Base-by-base conservation (phyloP, 805 yeast genomes). In the Kluyveromyces starmeri region DNA sequence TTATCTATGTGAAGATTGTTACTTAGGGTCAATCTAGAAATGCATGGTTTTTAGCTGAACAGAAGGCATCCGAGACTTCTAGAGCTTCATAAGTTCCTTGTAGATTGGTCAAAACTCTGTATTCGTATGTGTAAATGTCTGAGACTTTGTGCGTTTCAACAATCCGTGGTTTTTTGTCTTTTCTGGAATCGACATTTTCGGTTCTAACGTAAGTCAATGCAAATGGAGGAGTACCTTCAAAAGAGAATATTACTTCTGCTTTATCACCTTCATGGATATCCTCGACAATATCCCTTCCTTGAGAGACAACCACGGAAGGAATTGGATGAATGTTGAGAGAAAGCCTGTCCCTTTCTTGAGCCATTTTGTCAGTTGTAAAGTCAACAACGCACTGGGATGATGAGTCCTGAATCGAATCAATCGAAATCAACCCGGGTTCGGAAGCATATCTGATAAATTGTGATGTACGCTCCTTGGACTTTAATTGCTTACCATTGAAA, bases 51-150 rank as follows among this genome's bases (percentile, higher is more conserved):
- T 67, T 62, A 10, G 69, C 68, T 34, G 55, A 61, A 66, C 99
- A 92, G 58, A 64, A 81, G 7, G 83, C 80, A 61, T 92, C 99
- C 28, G 74, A 73, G n/a, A 92, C 75, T 51, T 80, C 86, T 28
- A 85, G 71, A 5, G 96, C 96, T 58, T 88, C 95, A 52, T 92
- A 92, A 3, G 84, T 80, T 29, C 99, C 99, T 55, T 88, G 96
- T 44, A 84, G 62, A 45, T 83, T 81, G 2, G 95, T 89, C 50
- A 69, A 63, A 6, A 83, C 78, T 35, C 75, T 69, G 53, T 84
- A 76, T 47, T 78, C 83, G 49, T 75, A 62, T 2, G 72, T 79
- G 59, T 72, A 63, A 28, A 92, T 83, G 43, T 80, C 78, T 15
- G 67, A 51, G 18, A 75, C 76, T 26, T 62, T 63, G 36, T 63